Base-by-base conservation (phyloP, 192 early-diverging fungal species). In the Backusella parvicylindrica region DNA sequence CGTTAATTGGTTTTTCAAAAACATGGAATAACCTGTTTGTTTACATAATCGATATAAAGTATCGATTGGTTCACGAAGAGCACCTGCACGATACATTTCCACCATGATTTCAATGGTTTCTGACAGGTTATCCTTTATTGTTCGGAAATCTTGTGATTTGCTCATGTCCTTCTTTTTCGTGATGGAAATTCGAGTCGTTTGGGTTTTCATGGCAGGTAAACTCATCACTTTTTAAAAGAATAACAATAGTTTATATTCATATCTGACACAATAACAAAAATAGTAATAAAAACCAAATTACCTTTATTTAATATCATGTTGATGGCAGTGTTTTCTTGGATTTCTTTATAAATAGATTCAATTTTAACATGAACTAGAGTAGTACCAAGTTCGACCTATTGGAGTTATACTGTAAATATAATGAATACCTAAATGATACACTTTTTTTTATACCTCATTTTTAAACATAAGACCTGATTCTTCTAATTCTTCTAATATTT, bases 61-160 rank as follows among this genome's bases (percentile, higher is more conserved):
- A 1, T 38, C 36, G 4, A 75, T 26, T 13, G 37, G 32, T 11
- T 43, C 68, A 28, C 31, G 56, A 23, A 35, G 69, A 5, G 56
- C 64, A 1, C 67, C 38, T 21, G 65, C 16, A 30, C 53, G 49
- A 73, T 86, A 83, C 12, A 89, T 82, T 18, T 89, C 74, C 35
- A 74, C 63, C 11, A 91, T 67, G 26, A 75, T 70, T 53, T 81
- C 81, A 43, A 77, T 63, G 0, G 77, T 76, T n/a, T 76, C 40
- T 18, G 70, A 40, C 18, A 65, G 12, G 26, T 49, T 64, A 63
- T 63, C 38, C 49, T 50, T 33, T 2, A 72, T 72, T 35, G 37
- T 28, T 23, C 69, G 18, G 21, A 70, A 18, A 2, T 70, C 30
- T 11, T 28, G 33, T 68, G 32, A 4, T 23, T 21, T 36, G 12